Evolutionary conservation across 2,329 filamentous ascomycete species (phyloP).

Genomic region (Lasiodiplodia sp.): DNA sequence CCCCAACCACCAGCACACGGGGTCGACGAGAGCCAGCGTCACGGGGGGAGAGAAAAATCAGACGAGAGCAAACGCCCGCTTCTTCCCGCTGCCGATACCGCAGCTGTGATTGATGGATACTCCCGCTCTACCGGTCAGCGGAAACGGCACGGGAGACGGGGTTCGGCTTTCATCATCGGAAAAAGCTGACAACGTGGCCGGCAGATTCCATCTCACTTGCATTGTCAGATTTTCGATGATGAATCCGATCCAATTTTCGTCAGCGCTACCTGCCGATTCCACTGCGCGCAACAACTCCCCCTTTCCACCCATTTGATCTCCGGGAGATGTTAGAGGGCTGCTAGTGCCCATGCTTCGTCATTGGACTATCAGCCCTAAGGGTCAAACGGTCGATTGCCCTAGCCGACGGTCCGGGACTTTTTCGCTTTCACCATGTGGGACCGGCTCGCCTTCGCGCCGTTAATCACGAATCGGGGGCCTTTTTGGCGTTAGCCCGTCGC

Average conservation of each 20-base stretch:
- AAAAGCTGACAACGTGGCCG: not conserved
- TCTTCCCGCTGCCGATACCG: not conserved
- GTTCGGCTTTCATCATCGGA: not conserved
- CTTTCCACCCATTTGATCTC: not conserved
- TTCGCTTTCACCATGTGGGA: slow-evolving; percentile 1
- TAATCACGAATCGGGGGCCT: not conserved
- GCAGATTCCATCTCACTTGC: not conserved
- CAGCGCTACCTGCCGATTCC: not conserved
- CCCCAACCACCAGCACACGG: not conserved
- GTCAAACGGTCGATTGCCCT: slow-evolving; percentile 6
- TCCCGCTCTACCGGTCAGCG: not conserved
- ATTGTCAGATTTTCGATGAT: not conserved
- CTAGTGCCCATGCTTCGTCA: not conserved
- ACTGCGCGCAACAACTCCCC: not conserved
- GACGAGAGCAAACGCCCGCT: not conserved
- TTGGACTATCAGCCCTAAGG: slow-evolving; percentile 6
- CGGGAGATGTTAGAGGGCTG: not conserved
- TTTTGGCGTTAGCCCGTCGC: not conserved
- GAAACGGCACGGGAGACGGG: slow-evolving; percentile 1
- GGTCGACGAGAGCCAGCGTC: not conserved
- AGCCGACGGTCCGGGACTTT: not conserved
- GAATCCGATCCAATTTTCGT: not conserved
- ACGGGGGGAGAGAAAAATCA: not conserved
- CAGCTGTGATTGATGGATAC: not conserved
- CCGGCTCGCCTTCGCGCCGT: not conserved